phyloP scores from a whole-genome alignment of 2,329 filamentous ascomycete species.

The Curvularia lunata region DNA sequence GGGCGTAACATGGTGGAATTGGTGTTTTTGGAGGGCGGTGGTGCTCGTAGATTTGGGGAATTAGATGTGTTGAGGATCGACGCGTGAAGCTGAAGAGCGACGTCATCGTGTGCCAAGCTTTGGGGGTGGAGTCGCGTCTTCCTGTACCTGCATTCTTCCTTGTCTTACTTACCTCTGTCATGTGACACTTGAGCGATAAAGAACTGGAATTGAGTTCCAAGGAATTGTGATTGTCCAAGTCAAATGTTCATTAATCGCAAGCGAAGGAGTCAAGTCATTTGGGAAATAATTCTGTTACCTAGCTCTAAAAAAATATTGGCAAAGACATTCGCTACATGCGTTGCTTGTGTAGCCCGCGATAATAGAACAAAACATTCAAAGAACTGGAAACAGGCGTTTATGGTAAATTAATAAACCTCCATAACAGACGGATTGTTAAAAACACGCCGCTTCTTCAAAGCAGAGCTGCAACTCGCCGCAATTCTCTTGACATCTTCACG shows the following conservation, averaged over 20 bases:
- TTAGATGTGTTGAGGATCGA: constrained; percentile 4
- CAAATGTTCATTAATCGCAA: background rate
- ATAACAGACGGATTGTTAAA: background rate
- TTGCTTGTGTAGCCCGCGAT: background rate
- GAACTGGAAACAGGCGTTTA: background rate
- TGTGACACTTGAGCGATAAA: background rate
- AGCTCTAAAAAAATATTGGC: background rate
- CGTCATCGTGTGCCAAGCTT: constrained; percentile 24
- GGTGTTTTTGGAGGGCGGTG: background rate
- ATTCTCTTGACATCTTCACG: background rate
- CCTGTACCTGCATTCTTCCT: background rate
- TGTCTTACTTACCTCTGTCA: background rate
- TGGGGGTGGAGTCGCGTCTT: constrained; percentile 50
- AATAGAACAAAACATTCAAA: background rate
- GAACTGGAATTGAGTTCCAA: background rate
- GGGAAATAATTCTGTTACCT: background rate
- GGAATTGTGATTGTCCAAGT: background rate
- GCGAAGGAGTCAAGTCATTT: background rate
- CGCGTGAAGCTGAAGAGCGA: constrained; percentile 12
- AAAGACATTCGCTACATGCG: background rate
- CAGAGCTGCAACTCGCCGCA: background rate
- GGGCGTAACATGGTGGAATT: constrained; percentile 8
- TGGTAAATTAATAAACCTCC: background rate
- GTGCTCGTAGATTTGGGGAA: background rate
- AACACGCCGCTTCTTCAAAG: background rate